Evolutionary conservation across 345 rosid genomes (phyloP).

Genomic region (Bruguiera sexangula): DNA sequence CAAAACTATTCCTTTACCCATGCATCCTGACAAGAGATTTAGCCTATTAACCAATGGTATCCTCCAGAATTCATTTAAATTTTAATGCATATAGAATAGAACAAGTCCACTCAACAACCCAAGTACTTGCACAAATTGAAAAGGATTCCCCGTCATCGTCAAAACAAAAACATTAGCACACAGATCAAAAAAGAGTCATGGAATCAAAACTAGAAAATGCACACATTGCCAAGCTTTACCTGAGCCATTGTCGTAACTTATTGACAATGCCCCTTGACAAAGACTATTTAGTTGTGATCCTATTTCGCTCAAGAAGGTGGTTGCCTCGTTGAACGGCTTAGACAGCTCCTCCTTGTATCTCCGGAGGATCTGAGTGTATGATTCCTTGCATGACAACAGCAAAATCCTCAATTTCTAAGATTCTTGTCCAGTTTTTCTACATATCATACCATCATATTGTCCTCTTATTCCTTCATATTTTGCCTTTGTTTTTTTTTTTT

Average conservation of each 20-base stretch:
- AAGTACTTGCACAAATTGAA: background rate
- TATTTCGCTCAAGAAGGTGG: slow-evolving; percentile 50
- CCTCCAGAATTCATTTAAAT: background rate
- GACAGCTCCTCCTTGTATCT: slow-evolving; percentile 62
- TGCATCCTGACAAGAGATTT: slow-evolving; percentile 9
- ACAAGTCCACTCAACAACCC: background rate
- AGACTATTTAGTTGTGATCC: slow-evolving; percentile 57
- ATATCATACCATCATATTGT: background rate
- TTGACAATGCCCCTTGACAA: slow-evolving; percentile 37
- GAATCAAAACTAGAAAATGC: slow-evolving; percentile 9
- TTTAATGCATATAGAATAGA: slow-evolving; percentile 6
- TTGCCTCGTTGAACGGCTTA: slow-evolving; percentile 58
- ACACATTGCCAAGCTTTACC: slow-evolving; percentile 28
- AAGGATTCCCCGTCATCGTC: too few relatives aligned
- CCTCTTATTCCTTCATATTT: background rate
- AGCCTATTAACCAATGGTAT: background rate
- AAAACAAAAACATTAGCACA: too few relatives aligned
- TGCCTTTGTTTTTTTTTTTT: background rate
- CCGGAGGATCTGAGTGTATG: slow-evolving; percentile 53
- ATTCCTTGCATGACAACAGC: slow-evolving; percentile 32
- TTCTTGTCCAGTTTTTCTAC: background rate
- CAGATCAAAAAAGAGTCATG: background rate
- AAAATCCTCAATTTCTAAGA: too few relatives aligned
- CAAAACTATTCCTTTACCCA: slow-evolving; percentile 20
- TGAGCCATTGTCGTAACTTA: slow-evolving; percentile 30